Conservation (phyloP, 2,329 filamentous ascomycete genomes). For the Fusarium sp. region DNA sequence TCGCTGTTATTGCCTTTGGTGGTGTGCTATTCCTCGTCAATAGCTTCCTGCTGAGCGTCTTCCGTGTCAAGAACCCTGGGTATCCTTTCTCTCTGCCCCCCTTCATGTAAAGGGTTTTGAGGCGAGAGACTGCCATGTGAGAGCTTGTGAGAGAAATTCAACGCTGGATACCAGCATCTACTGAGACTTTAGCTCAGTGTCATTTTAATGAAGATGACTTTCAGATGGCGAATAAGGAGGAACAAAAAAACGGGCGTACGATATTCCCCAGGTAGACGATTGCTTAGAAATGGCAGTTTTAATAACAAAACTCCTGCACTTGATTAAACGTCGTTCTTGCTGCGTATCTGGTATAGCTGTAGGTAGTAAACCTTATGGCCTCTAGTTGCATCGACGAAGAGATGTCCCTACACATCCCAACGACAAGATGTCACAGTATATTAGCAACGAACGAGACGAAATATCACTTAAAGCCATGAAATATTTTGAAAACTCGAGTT, state of each 20-base stretch:
- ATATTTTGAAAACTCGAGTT: constrained; percentile 52
- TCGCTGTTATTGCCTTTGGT: constrained; percentile 85
- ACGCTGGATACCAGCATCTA: not conserved
- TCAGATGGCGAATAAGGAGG: not conserved
- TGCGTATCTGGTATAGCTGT: not conserved
- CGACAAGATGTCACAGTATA: not conserved
- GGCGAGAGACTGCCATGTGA: not conserved
- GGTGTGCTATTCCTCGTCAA: constrained; percentile 84
- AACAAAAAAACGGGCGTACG: constrained; percentile 22
- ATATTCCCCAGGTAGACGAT: constrained; percentile 18
- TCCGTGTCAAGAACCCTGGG: constrained; percentile 92
- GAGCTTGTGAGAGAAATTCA: not conserved
- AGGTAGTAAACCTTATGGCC: not conserved
- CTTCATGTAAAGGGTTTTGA: constrained; percentile 71
- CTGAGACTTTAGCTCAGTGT: not conserved
- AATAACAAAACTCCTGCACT: not conserved
- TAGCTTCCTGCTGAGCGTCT: constrained; percentile 93
- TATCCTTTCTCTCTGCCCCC: constrained; percentile 96
- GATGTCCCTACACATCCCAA: not conserved
- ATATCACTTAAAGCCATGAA: constrained; percentile 3
- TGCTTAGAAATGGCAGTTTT: constrained; percentile 7
- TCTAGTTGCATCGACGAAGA: not conserved
- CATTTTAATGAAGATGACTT: not conserved
- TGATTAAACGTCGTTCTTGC: not conserved
- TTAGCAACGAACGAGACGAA: not conserved